Conservation (phyloP, 2,329 filamentous ascomycete genomes). For the Ophiostoma sp. region DNA sequence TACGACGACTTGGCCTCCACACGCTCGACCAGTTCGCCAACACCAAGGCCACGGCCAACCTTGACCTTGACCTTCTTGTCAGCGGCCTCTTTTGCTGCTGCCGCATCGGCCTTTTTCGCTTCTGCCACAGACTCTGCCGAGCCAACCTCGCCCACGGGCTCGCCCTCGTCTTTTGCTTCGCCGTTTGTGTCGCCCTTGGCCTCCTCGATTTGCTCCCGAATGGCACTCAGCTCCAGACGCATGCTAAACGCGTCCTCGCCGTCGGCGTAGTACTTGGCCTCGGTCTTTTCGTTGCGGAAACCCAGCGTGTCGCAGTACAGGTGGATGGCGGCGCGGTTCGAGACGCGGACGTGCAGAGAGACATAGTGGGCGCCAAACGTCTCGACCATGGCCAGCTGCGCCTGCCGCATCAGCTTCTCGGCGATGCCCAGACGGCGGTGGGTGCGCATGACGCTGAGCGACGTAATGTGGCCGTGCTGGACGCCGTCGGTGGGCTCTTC, state of each 20-base stretch:
- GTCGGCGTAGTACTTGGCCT: constrained; percentile 93
- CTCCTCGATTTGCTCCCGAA: constrained; percentile 51
- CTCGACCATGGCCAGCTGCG: constrained; percentile 95
- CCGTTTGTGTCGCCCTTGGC: constrained; percentile 36
- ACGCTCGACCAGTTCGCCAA: constrained; percentile 74
- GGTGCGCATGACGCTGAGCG: constrained; percentile 92
- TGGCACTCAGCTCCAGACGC: constrained; percentile 75
- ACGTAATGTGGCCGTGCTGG: constrained; percentile 94
- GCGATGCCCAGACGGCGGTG: constrained; percentile 88
- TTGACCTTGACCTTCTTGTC: constrained; percentile 79
- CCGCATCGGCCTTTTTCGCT: constrained; percentile 27
- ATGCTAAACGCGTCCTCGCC: constrained; percentile 95
- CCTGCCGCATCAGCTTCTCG: constrained; percentile 96
- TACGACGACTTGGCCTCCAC: constrained; percentile 53
- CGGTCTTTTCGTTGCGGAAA: constrained; percentile 83
- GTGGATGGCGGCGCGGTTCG: constrained; percentile 85
- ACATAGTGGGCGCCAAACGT: constrained; percentile 90
- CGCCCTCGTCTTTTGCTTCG: constrained; percentile 62
- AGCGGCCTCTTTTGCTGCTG: constrained; percentile 34
- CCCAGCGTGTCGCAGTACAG: constrained; percentile 91
- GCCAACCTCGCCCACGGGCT: constrained; percentile 68
- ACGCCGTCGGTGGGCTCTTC: constrained; percentile 91
- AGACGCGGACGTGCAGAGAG: constrained; percentile 91
- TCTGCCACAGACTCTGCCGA: constrained; percentile 41
- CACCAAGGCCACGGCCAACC: constrained; percentile 76